Conservation (phyloP, 768 basidiomycete species). For the Lentinula aciculospora region DNA sequence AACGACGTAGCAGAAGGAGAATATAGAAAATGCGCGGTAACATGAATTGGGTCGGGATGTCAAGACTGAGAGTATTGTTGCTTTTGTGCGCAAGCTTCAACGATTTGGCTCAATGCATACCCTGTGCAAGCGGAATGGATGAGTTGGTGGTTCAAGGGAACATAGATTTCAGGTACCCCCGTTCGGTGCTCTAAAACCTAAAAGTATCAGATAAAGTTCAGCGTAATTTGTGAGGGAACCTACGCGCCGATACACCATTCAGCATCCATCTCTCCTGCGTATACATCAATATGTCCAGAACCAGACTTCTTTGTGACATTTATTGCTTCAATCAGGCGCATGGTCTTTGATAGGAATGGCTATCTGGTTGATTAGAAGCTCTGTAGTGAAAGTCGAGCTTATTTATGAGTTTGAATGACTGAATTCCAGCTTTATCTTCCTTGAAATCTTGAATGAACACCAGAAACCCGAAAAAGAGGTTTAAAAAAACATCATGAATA, state of each 20-base stretch:
- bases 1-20: slow-evolving; percentile 35
- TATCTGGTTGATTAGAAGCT: too few relatives aligned
- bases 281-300: background rate
- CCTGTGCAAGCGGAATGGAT: slow-evolving; percentile 28
- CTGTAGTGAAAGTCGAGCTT: too few relatives aligned
- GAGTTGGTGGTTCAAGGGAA: background rate
- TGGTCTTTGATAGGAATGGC: background rate
- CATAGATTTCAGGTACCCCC: too few relatives aligned
- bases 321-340: background rate
- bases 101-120: slow-evolving; percentile 48
- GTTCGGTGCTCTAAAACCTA: background rate
- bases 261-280: background rate
- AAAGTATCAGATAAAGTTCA: too few relatives aligned
- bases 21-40: slow-evolving; percentile 54
- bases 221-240: background rate
- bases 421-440: too few relatives aligned
- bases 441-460: too few relatives aligned
- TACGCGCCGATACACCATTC: slow-evolving; percentile 1
- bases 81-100: slow-evolving; percentile 48
- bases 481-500: too few relatives aligned
- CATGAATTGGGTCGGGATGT: slow-evolving; percentile 54
- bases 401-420: too few relatives aligned
- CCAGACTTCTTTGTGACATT: background rate
- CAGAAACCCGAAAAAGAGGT: too few relatives aligned
- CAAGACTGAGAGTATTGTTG: slow-evolving; percentile 37